Percentiles rank a stretch among this genome's conserved stretches.
phyloP scores from a whole-genome alignment of 345 rosid genomes.

The Brassica napus region DNA sequence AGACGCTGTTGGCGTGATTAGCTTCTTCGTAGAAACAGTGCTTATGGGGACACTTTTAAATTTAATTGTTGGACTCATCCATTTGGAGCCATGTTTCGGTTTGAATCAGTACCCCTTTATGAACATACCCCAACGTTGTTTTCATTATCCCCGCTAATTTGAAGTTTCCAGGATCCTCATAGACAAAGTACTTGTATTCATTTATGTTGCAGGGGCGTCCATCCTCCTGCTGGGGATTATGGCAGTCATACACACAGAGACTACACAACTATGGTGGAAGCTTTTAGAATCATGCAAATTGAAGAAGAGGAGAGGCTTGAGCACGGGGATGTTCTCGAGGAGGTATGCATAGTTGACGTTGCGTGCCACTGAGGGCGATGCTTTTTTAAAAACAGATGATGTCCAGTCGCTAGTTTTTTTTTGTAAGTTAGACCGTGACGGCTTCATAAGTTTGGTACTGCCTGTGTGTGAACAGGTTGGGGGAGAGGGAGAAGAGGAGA shows the following conservation, averaged over 20 bases:
- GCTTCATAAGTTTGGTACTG: not conserved
- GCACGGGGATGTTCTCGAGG: conserved; percentile 60
- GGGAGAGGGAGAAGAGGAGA: conserved; percentile 28
- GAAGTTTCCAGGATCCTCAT: conserved; percentile 9
- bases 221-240: conserved; percentile 71
- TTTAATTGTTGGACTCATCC: not conserved
- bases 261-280: conserved; percentile 72
- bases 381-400: not conserved
- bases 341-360: conserved; percentile 51
- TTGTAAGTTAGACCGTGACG: not conserved
- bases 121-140: not conserved
- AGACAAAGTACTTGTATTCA: conserved; percentile 14
- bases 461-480: conserved; percentile 18
- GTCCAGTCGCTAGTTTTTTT: not conserved
- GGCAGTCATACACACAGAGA: conserved; percentile 59
- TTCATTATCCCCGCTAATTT: not conserved
- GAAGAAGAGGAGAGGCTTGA: conserved; percentile 75
- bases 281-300: conserved; percentile 75
- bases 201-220: conserved; percentile 54
- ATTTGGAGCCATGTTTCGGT: not conserved
- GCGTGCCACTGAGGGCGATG: conserved; percentile 8
- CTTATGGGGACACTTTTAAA: not conserved
- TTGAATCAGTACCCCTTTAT: not conserved
- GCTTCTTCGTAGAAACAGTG: not conserved
- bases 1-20: not conserved